Base-by-base conservation (phyloP, 2,329 filamentous ascomycete genomes). In the Colletotrichum simmondsii region DNA sequence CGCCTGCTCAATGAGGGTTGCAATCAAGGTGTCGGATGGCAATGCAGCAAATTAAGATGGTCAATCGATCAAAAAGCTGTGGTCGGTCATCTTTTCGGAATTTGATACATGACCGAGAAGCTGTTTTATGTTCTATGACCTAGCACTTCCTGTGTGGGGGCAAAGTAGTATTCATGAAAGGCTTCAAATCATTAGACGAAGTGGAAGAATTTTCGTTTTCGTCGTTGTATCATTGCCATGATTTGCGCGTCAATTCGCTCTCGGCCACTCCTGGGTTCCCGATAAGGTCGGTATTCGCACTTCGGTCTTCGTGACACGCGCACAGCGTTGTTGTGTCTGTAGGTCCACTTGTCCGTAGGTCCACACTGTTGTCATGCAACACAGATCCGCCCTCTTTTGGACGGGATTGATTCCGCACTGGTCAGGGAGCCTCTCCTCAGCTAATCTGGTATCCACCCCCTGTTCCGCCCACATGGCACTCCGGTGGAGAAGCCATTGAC, bases 281-380 rank as follows among this genome's bases (percentile, higher is more conserved):
- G 14, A 26, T n/a, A 42, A 63, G 28, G 30, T 70, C 53, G 54
- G 67, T 42, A 65, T 52, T 70, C 67, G 67, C 67, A 53, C 5
- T 64, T 70, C 67, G 67, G 54, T 59, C 37, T 65, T 30, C 24
- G 26, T 42, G 16, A 54, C 8, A 24, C 19, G n/a, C 28, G 14
- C 24, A n/a, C 14, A 24, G 19, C 22, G 12, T 11, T 42, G 5
- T 42, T 42, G 16, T 19, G 14, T 42, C n/a, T n/a, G n/a, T n/a
- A n/a, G n/a, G n/a, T n/a, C n/a, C n/a, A n/a, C n/a, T n/a, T n/a
- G n/a, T n/a, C n/a, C n/a, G n/a, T n/a, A n/a, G n/a, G n/a, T n/a
- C 63, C 63, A 66, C 63, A 16, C 3, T 26, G 12, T 8, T 30
- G 35, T 56, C 19, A 59, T 59, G 63, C 3, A 26, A 42, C 37